Evolutionary conservation across 148 eudicot genomes (phyloP).

Genomic region (Rhododendron simsii): DNA sequence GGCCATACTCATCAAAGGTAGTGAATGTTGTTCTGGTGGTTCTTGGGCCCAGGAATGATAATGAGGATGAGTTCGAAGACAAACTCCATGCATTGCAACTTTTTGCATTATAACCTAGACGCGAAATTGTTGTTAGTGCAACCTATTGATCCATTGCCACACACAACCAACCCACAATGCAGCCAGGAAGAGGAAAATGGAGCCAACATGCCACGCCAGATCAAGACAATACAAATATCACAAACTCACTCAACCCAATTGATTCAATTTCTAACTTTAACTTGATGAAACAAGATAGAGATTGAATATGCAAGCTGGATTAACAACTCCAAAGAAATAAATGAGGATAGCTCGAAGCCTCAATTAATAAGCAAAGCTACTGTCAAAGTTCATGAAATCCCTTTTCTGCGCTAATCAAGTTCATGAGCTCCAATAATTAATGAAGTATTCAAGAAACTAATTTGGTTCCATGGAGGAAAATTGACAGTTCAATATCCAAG

Average conservation of each 20-base stretch:
- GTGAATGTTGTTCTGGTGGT: too few relatives aligned
- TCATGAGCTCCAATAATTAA: not conserved
- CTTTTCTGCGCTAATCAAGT: too few relatives aligned
- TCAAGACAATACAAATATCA: slow-evolving; percentile 42
- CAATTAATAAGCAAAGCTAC: not conserved
- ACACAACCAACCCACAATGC: slow-evolving; percentile 72
- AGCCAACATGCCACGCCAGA: slow-evolving; percentile 48
- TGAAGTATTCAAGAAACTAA: not conserved
- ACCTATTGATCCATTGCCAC: slow-evolving; percentile 69
- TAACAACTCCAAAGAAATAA: not conserved
- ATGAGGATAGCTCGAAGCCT: not conserved
- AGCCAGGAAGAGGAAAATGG: slow-evolving; percentile 47
- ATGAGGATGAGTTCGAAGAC: slow-evolving; percentile 40
- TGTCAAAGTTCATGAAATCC: not conserved
- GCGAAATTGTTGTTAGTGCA: slow-evolving; percentile 97
- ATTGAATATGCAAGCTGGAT: not conserved
- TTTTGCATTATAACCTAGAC: slow-evolving; percentile 78
- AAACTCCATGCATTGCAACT: slow-evolving; percentile 64
- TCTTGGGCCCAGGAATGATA: slow-evolving; percentile 12
- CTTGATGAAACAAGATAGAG: not conserved
- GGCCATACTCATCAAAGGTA: too few relatives aligned
- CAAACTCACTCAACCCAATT: slow-evolving; percentile 48
- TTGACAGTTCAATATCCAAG: not conserved
- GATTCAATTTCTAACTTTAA: slow-evolving; percentile 13
- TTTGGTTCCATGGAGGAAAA: not conserved